Evolutionary conservation across 2,329 filamentous ascomycete species (phyloP).

Genomic region (Colletotrichum endophyticum): DNA sequence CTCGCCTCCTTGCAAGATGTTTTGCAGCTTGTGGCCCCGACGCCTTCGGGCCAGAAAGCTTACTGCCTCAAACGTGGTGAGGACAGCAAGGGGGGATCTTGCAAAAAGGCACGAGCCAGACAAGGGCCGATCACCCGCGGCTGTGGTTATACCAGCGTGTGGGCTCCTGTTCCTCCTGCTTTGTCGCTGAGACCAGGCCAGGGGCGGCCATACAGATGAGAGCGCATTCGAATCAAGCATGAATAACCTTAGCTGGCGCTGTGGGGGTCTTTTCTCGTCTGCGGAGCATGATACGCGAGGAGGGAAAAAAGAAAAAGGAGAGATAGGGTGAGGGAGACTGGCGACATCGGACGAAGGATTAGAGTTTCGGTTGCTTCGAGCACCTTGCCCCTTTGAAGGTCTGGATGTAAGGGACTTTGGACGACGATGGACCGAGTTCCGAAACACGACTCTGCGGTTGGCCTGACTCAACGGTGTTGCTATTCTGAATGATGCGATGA

Average conservation of each 20-base stretch:
- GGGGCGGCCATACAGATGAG: neutral
- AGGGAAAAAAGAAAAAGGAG: neutral
- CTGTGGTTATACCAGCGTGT: neutral
- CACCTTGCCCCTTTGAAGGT: conserved; percentile 12
- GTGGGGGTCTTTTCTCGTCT: neutral
- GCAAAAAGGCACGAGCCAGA: conserved; percentile 2
- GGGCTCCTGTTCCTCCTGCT: neutral
- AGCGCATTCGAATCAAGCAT: conserved; percentile 6
- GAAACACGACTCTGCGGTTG: neutral
- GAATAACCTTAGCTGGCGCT: neutral
- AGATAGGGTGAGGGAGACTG: neutral
- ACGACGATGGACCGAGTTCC: conserved; percentile 18
- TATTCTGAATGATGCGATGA: conserved; percentile 1
- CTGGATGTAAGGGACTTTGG: conserved; percentile 17
- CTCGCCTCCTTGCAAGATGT: neutral
- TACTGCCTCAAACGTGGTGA: conserved; percentile 6
- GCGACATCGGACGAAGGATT: conserved; percentile 9
- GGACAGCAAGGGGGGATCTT: neutral
- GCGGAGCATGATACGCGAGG: neutral
- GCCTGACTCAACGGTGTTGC: conserved; percentile 8
- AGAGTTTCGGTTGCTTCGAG: conserved; percentile 16
- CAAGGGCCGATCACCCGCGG: neutral
- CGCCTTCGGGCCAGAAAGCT: neutral
- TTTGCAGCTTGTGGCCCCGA: neutral
- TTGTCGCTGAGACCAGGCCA: conserved; percentile 1